A percentile compares a stretch with the other conserved stretches of the same genome.
Conservation (phyloP, 352 stramenopile genomes). For the Phytopythium oedochilum region DNA sequence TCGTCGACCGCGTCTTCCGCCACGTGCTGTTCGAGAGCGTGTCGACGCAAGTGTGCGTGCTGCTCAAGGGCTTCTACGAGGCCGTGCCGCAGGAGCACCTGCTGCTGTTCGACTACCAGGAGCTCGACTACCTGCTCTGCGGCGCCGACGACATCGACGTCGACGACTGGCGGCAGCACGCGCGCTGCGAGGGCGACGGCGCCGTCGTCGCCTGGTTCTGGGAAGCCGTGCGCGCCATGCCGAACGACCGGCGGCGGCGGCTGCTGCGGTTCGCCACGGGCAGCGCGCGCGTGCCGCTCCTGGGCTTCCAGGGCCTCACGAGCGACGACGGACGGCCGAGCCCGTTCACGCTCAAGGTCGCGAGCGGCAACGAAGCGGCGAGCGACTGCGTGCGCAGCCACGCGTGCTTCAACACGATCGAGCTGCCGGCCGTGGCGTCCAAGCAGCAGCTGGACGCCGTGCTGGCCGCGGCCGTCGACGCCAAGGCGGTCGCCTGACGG, state of each 20-base stretch:
- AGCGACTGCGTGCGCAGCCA: constrained; percentile 57
- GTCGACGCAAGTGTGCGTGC: constrained; percentile 74
- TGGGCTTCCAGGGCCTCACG: constrained; percentile 62
- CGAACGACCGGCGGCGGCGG: constrained; percentile 59
- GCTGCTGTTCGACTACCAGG: constrained; percentile 95
- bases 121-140: constrained; percentile 95
- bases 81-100: constrained; percentile 92
- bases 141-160: constrained; percentile 92
- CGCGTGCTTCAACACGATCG: constrained; percentile 85
- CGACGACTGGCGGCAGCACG: constrained; percentile 90
- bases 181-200: constrained; percentile 24
- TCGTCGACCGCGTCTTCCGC: constrained; percentile 90
- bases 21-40: constrained; percentile 94
- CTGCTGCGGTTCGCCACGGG: constrained; percentile 83
- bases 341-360: constrained; percentile 63
- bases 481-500: constrained; percentile 39
- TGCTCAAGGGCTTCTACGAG: constrained; percentile 96
- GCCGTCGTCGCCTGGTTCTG: constrained; percentile 38
- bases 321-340: constrained; percentile 76
- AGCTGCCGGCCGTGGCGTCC: constrained; percentile 91
- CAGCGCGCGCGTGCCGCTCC: constrained; percentile 65
- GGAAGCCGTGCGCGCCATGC: constrained; percentile 86
- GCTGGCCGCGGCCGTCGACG: constrained; percentile 51
- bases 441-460: constrained; percentile 68
- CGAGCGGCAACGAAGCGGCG: constrained; percentile 10